phyloP scores from a whole-genome alignment of 2,329 filamentous ascomycete genomes.

The Zymoseptoria ardabiliae region DNA sequence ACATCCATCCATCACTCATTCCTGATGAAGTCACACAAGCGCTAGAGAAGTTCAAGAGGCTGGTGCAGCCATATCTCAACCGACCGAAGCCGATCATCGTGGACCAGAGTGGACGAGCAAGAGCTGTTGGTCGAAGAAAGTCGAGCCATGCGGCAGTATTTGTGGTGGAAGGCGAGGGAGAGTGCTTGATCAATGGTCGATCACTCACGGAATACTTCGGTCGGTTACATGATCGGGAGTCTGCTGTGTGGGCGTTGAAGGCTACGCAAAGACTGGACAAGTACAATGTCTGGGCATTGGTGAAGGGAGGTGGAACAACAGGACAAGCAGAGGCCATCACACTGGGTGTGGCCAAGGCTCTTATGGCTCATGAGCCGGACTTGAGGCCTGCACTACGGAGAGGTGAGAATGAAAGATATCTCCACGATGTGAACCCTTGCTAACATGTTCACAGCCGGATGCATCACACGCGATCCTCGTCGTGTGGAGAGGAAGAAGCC shows the following conservation, averaged over 20 bases:
- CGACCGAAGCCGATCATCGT: constrained; percentile 56
- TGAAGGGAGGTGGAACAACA: constrained; percentile 80
- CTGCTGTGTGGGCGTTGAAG: constrained; percentile 83
- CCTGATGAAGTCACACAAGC: constrained; percentile 60
- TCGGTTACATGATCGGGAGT: constrained; percentile 87
- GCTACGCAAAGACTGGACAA: constrained; percentile 79
- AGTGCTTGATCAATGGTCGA: constrained; percentile 85
- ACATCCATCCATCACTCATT: constrained; percentile 71
- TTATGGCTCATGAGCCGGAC: constrained; percentile 84
- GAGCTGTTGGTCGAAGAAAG: constrained; percentile 81
- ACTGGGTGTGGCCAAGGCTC: constrained; percentile 76
- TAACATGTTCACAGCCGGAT: constrained; percentile 65
- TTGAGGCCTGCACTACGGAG: constrained; percentile 79
- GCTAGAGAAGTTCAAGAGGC: constrained; percentile 64
- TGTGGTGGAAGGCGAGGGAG: constrained; percentile 86
- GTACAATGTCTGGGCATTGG: constrained; percentile 89
- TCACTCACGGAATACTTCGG: constrained; percentile 74
- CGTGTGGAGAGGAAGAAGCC: constrained; percentile 97
- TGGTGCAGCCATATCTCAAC: constrained; percentile 63
- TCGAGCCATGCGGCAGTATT: constrained; percentile 75
- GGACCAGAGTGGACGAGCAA: constrained; percentile 69
- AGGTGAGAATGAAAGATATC: constrained; percentile 57
- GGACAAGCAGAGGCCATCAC: constrained; percentile 94
- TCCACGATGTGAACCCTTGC: constrained; percentile 1
- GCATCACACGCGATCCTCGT: constrained; percentile 83